Evolutionary conservation across 805 yeast species (phyloP).

Genomic region (Candida peoriensis): DNA sequence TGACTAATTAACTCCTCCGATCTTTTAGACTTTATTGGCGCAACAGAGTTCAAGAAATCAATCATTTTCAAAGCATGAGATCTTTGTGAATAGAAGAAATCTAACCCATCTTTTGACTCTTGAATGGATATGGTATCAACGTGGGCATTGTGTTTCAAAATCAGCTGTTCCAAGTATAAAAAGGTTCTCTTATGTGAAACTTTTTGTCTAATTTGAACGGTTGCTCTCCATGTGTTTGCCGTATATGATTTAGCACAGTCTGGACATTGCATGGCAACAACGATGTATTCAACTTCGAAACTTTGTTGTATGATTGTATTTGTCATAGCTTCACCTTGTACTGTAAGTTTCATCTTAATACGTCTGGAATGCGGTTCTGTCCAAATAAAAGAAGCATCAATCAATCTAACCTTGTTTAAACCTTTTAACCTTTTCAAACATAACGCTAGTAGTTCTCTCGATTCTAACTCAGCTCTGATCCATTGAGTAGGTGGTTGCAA

Average conservation of each 20-base stretch:
- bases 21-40: slow-evolving; percentile 76
- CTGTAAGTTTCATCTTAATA: slow-evolving; percentile 83
- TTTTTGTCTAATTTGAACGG: slow-evolving; percentile 96
- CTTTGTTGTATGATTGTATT: slow-evolving; percentile 91
- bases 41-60: slow-evolving; percentile 80
- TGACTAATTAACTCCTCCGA: slow-evolving; percentile 89
- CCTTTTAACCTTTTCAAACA: slow-evolving; percentile 88
- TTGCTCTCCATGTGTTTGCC: slow-evolving; percentile 96
- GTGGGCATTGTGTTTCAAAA: slow-evolving; percentile 88
- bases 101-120: slow-evolving; percentile 91
- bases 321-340: slow-evolving; percentile 93
- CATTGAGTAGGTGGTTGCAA: slow-evolving; percentile 93
- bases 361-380: slow-evolving; percentile 99
- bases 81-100: slow-evolving; percentile 83
- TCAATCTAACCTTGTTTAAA: slow-evolving; percentile 73
- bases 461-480: slow-evolving; percentile 86
- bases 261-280: slow-evolving; percentile 94
- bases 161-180: slow-evolving; percentile 90
- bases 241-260: slow-evolving; percentile 98
- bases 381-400: slow-evolving; percentile 96
- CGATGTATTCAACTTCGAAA: slow-evolving; percentile 91
- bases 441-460: slow-evolving; percentile 86
- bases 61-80: slow-evolving; percentile 93
- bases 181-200: slow-evolving; percentile 96
- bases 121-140: slow-evolving; percentile 89